Conservation (phyloP, 2,329 filamentous ascomycete species). For the Colletotrichum kahawae region DNA sequence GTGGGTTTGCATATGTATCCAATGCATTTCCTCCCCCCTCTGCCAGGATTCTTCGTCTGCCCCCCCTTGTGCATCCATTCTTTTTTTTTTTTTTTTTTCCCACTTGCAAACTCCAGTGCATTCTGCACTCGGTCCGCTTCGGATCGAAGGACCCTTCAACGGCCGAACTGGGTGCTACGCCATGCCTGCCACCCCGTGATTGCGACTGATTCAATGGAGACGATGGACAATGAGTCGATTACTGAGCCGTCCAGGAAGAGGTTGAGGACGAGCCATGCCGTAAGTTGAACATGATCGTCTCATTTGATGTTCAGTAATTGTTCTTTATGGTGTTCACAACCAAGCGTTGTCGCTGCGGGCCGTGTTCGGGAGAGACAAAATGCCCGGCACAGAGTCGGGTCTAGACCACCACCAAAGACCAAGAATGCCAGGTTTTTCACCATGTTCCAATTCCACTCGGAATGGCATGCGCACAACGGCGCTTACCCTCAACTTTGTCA, state of each 20-base stretch:
- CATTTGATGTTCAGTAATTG: neutral
- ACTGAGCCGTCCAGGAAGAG: conserved; percentile 42
- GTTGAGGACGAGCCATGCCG: conserved; percentile 45
- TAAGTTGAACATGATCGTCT: conserved; percentile 22
- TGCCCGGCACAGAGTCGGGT: neutral
- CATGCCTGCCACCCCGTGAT: conserved; percentile 1
- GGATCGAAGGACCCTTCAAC: conserved; percentile 26
- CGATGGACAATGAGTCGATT: conserved; percentile 30
- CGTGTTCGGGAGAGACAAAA: neutral
- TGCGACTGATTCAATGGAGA: conserved; percentile 8
- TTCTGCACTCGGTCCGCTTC: conserved; percentile 33
- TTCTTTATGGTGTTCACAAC: neutral
- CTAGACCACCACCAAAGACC: neutral
- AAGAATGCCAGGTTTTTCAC: neutral
- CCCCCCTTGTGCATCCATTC: conserved; percentile 14
- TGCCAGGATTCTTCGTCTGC: conserved; percentile 8
- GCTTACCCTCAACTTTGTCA: neutral
- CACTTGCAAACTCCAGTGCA: neutral
- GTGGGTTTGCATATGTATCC: conserved; percentile 15
- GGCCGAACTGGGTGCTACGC: conserved; percentile 6
- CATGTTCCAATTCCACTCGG: neutral
- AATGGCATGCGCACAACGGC: neutral
- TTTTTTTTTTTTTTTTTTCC: conserved; percentile 8
- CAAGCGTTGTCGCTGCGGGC: neutral
- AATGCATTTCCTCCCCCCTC: neutral